phyloP scores from a whole-genome alignment of 129 eudicot genomes.

The Pseudognaphalium luteoalbum region DNA sequence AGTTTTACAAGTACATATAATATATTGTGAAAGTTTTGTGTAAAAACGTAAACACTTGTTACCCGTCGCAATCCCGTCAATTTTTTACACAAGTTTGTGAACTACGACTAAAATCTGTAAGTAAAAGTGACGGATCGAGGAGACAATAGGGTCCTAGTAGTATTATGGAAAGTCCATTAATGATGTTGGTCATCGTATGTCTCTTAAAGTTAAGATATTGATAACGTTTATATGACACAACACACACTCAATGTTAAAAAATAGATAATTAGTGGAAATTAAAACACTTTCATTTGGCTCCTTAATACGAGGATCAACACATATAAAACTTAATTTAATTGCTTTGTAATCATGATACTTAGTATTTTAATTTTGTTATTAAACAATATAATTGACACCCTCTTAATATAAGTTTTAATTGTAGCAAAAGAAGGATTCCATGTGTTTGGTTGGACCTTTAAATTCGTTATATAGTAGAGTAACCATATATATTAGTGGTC shows the following conservation, averaged over 20 bases:
- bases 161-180: conserved; percentile 25
- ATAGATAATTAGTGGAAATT: conserved; percentile 46
- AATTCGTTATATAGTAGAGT: background rate
- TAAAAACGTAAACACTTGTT: background rate
- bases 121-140: conserved; percentile 2
- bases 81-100: background rate
- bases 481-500: background rate
- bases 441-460: background rate
- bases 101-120: conserved; percentile 3
- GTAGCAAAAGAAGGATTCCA: background rate
- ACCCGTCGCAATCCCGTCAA: conserved; percentile 5
- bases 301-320: conserved; percentile 41
- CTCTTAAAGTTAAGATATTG: conserved; percentile 51
- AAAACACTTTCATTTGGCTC: conserved; percentile 42
- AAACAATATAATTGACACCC: background rate
- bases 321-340: background rate
- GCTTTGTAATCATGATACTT: background rate
- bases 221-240: conserved; percentile 38
- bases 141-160: conserved; percentile 21
- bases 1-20: background rate
- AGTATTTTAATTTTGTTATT: no score
- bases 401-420: no score
- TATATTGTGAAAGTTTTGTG: background rate
- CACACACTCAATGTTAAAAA: conserved; percentile 41
- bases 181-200: conserved; percentile 60